Conservation (phyloP, 2,329 filamentous ascomycete genomes). For the Ophiostoma himal-ulmi region DNA sequence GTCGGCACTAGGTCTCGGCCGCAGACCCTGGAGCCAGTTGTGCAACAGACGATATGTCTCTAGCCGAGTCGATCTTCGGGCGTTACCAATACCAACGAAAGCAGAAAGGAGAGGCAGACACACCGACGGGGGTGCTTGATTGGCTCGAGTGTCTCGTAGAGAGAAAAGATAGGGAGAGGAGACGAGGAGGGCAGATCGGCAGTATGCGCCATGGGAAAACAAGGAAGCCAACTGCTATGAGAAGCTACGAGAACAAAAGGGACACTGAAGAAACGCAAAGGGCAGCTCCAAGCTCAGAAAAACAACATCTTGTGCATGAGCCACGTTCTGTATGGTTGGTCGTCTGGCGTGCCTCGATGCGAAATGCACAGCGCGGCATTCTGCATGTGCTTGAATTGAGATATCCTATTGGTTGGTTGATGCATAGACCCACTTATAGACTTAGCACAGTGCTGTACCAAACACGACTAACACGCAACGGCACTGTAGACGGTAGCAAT, state of each 20-base stretch:
- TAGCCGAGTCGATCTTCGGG: constrained; percentile 13
- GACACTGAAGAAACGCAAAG: neutral
- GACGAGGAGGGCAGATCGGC: neutral
- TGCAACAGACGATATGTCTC: constrained; percentile 8
- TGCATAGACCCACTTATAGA: neutral
- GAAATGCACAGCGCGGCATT: neutral
- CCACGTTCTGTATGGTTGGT: constrained; percentile 15
- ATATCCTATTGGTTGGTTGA: neutral
- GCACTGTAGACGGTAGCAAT: neutral
- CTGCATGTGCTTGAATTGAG: constrained; percentile 7
- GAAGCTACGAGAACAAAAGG: neutral
- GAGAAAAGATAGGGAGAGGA: neutral
- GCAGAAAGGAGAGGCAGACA: neutral
- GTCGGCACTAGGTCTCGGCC: constrained; percentile 2
- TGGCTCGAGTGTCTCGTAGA: neutral
- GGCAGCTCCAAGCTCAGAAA: neutral
- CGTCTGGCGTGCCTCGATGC: neutral
- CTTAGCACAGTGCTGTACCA: neutral
- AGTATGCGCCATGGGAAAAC: neutral
- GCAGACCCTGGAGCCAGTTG: neutral
- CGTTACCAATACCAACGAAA: constrained; percentile 9
- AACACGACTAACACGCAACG: constrained; percentile 1
- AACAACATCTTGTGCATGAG: neutral
- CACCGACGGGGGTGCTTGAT: neutral
- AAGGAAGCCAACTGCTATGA: neutral